Evolutionary conservation across 805 yeast species (phyloP).

Genomic region (Ogataea allantospora): DNA sequence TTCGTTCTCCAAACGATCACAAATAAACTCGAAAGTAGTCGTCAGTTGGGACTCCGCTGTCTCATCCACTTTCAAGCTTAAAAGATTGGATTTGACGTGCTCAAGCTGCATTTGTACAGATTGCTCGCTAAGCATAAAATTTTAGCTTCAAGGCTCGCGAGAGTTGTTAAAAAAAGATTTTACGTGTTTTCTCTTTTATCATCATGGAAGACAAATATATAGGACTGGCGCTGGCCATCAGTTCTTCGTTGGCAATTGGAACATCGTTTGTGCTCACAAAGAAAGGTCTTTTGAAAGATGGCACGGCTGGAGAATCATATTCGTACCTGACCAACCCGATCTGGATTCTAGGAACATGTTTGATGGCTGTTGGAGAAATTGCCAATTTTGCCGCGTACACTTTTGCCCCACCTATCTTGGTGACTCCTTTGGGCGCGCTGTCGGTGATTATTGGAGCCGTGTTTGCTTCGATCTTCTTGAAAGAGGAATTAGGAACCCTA

Average conservation of each 20-base stretch:
- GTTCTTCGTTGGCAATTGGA: slow-evolving; percentile 87
- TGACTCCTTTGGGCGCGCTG: slow-evolving; percentile 88
- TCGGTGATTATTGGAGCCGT: slow-evolving; percentile 91
- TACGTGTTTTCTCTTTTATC: slow-evolving; percentile 11
- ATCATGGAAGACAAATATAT: slow-evolving; percentile 78
- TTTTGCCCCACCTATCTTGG: slow-evolving; percentile 90
- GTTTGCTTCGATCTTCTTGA: slow-evolving; percentile 77
- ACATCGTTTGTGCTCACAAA: slow-evolving; percentile 87
- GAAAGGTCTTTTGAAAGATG: slow-evolving; percentile 71
- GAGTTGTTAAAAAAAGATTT: neutral
- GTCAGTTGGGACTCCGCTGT: neutral
- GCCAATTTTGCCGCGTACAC: slow-evolving; percentile 95
- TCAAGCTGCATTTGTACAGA: slow-evolving; percentile 7
- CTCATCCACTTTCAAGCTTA: neutral
- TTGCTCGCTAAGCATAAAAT: slow-evolving; percentile 3
- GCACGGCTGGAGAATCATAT: slow-evolving; percentile 68
- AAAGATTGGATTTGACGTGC: slow-evolving; percentile 1
- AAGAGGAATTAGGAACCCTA: slow-evolving; percentile 81
- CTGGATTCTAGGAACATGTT: slow-evolving; percentile 91
- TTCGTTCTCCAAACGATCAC: slow-evolving; percentile 2
- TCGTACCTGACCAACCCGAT: slow-evolving; percentile 79
- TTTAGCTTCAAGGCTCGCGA: slow-evolving; percentile 5
- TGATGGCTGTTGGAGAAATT: slow-evolving; percentile 88
- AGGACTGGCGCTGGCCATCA: slow-evolving; percentile 83
- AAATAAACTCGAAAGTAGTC: neutral